Evolutionary conservation across 805 yeast genomes (phyloP), one percentile per base, ranked within the genome.

Genomic region (Lachancea lanzarotensis): DNA sequence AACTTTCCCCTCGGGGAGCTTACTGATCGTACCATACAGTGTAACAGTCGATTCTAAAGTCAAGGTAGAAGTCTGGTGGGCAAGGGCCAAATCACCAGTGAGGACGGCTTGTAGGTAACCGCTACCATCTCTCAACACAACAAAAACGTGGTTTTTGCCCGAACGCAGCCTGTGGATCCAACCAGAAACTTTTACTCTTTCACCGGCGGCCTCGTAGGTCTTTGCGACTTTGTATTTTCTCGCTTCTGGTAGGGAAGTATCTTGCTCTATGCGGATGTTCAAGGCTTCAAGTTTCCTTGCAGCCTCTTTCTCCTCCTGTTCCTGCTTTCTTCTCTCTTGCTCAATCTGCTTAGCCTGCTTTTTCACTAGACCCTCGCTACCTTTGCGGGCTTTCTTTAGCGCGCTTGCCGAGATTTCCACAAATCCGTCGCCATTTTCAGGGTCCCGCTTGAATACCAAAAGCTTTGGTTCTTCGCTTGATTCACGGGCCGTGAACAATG

Each of bases 91-190:
- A 64, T 90, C 95, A 43, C 98, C 98, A 37, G 83, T 68, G 45
- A 93, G 72, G 34, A 93, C 91, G 60, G 87, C 75, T 71, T 93
- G 99, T 50, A 93, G 63, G 66, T 62, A 89, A 2, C 98, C 98
- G 32, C 91, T 73, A 56, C 99, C 99, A 65, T 93, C 99, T 73
- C 99, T 83, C 60, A 93, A 72, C 35, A 95, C 93, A 47, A 95
- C 64, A 65, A 93, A 93, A 15, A 84, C 93, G 38, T 88, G 76
- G 38, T 95, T 96, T 72, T 95, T 93, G 68, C 93, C 98, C 36
- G 79, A 56, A 67, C 99, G 82, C 57, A 95, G 74, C 65, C 98
- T 83, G 68, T 93, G 99, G 50, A 93, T 75, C 99, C 99, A 93
- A 50, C 98, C 99, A 52, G 80, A 81, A 36, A 91, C 82, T 45